A percentile compares a stretch with the other conserved stretches of the same genome.
Conservation (phyloP, 495 filamentous ascomycete genomes). For the Tuber microsphaerosporum region DNA sequence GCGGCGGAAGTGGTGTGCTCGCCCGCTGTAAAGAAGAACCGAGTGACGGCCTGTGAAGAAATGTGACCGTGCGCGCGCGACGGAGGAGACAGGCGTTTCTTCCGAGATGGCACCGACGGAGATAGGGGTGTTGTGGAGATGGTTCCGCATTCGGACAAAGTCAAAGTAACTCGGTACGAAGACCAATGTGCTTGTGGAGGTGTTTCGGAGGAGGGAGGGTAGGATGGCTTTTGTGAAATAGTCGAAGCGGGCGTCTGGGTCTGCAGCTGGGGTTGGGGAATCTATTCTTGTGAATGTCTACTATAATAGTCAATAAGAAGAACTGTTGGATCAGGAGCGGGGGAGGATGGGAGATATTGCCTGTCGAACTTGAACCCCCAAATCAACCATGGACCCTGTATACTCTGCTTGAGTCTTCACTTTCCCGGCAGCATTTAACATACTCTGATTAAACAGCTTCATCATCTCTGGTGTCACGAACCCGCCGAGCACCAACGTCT, state of each 20-base stretch:
- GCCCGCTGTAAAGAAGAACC: slow-evolving; percentile 81
- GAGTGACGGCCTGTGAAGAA: slow-evolving; percentile 76
- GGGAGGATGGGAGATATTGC: slow-evolving; percentile 43
- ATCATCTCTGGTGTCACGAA: slow-evolving; percentile 88
- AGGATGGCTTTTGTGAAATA: slow-evolving; percentile 77
- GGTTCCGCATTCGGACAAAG: slow-evolving; percentile 86
- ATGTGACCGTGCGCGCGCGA: slow-evolving; percentile 75
- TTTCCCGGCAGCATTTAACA: slow-evolving; percentile 73
- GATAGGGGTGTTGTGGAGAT: slow-evolving; percentile 67
- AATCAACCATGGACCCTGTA: slow-evolving; percentile 59
- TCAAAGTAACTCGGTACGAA: slow-evolving; percentile 91
- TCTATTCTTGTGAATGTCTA: slow-evolving; percentile 73
- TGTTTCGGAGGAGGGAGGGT: slow-evolving; percentile 60
- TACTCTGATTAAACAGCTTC: slow-evolving; percentile 63
- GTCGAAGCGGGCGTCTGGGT: slow-evolving; percentile 85
- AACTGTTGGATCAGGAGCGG: not conserved
- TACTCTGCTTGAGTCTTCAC: slow-evolving; percentile 61
- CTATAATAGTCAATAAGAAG: not conserved
- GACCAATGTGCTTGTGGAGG: slow-evolving; percentile 58
- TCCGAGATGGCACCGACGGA: slow-evolving; percentile 83
- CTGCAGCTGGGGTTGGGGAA: slow-evolving; percentile 55
- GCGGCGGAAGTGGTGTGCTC: slow-evolving; percentile 87
- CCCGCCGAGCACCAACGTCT: slow-evolving; percentile 69
- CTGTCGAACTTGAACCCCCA: slow-evolving; percentile 65
- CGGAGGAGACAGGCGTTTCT: slow-evolving; percentile 68